These are phyloP conservation scores for Adansonia rubrostipa DNA, from an alignment of 441 rosid genomes.

Conservation along the genomic window DNA sequence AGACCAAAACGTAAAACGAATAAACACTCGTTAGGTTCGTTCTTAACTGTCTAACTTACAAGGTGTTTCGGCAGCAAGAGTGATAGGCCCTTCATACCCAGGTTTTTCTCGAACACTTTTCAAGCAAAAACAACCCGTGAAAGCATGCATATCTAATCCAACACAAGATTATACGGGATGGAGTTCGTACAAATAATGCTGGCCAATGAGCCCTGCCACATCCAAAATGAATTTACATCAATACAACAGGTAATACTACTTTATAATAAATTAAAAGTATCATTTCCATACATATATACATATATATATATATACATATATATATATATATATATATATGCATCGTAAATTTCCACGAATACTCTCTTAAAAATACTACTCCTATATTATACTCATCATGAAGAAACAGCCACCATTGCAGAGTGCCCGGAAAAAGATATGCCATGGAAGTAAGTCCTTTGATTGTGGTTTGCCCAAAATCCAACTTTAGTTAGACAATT, in stretches of 20 bases:
- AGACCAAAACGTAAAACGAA: background rate
- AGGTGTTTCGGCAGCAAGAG: conserved; percentile 63
- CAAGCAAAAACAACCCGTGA: conserved; percentile 52
- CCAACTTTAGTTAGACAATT: background rate
- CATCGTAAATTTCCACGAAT: background rate
- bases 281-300: no score
- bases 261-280: background rate
- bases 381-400: background rate
- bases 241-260: conserved; percentile 11
- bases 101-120: conserved; percentile 26
- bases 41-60: conserved; percentile 48
- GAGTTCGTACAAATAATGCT: background rate
- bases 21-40: background rate
- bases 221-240: conserved; percentile 20
- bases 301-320: no score
- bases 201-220: conserved; percentile 27
- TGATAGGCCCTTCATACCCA: conserved; percentile 40
- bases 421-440: background rate
- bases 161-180: background rate
- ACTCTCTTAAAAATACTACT: background rate
- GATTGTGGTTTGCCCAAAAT: background rate
- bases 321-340: background rate
- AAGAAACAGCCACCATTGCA: background rate
- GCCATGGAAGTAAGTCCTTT: background rate
- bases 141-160: conserved; percentile 41